Base-by-base conservation (phyloP, 148 eudicot species). In the Diospyros kaki region DNA sequence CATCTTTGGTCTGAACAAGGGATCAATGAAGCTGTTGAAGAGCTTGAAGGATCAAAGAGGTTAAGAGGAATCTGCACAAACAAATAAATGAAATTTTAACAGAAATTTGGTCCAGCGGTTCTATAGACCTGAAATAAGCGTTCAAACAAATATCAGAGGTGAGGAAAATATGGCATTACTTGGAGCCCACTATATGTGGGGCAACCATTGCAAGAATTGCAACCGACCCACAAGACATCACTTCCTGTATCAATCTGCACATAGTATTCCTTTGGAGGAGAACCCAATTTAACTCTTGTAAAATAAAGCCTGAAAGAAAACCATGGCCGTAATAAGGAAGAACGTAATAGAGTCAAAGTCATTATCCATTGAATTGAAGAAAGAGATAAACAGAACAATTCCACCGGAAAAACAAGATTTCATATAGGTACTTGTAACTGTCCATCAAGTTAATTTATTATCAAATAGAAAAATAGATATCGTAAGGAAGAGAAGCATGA, bases 181-280 rank as follows among this genome's bases (percentile, higher is more conserved):
- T 92, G 85, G 73, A 94, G 98, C 45, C 98, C 98, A 55, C 91
- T 91, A 3, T 95, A 71, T 41, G 86, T 84, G n/a, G 98, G 98
- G 74, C 98, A 94, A 77, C 98, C 98, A 46, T 78, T 65, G 81
- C 98, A 94, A 3, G 87, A 77, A 51, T 66, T 77, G 88, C 98
- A 94, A 79, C 95, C 83, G 70, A 94, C 86, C 98, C 98, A 94
- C 75, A 94, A 81, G 9, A 89, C 95, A 90, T 94, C 95, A 86
- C 98, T 94, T 79, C 98, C 97, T 1, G 98, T 94, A 85, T 94
- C 98, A 74, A 94, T 94, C 81, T 91, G 97, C 17, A 92, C 98
- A 81, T 85, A 86, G 84, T 84, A 94, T 64, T 88, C 95, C 74
- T 86, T 89, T 58, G 97, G 83, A 6, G 98, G 97, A 71, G 84